Percentiles rank a stretch among this genome's conserved stretches.
Conservation (phyloP, 2,329 filamentous ascomycete genomes). For the Magnaporthiopsis poae region DNA sequence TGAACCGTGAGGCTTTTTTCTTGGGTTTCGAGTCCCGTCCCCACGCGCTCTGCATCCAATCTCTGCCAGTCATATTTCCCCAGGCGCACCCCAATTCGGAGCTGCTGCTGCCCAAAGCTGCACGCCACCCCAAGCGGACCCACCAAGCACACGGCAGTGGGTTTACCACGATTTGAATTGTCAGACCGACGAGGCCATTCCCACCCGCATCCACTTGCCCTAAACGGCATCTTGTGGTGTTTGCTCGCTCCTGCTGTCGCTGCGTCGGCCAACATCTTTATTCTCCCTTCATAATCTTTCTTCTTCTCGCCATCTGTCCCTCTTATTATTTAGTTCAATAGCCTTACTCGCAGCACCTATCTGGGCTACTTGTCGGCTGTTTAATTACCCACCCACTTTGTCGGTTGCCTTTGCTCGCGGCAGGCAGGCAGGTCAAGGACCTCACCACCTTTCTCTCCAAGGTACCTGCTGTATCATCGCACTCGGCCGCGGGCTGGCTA, state of each 20-base stretch:
- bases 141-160: neutral
- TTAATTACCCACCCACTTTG: neutral
- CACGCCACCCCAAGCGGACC: neutral
- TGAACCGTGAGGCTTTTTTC: neutral
- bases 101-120: neutral
- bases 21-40: neutral
- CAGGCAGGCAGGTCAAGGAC: neutral
- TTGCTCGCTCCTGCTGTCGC: neutral
- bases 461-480: neutral
- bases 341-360: neutral
- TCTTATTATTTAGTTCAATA: neutral
- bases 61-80: neutral
- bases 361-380: neutral
- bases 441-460: neutral
- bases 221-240: neutral
- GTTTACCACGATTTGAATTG: neutral
- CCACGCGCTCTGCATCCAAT: neutral
- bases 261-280: neutral
- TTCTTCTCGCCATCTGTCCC: neutral
- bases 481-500: neutral
- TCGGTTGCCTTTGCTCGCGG: neutral
- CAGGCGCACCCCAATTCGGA: neutral
- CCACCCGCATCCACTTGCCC: neutral
- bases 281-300: neutral
- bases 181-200: conserved; percentile 6